Base-by-base conservation (phyloP, 2,329 filamentous ascomycete species). In the Phialophora verrucosa region DNA sequence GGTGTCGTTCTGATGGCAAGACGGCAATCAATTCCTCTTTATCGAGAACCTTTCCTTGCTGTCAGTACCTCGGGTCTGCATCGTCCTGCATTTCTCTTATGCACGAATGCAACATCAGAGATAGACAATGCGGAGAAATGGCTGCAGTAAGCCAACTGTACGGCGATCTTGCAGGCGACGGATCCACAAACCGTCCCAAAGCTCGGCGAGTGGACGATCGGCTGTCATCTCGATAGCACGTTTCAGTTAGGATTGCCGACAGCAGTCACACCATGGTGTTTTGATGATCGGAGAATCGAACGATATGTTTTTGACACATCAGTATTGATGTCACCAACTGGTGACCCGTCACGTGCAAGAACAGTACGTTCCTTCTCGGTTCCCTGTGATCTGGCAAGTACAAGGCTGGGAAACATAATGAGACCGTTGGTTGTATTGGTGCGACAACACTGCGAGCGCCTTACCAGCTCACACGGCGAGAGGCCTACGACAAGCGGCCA, bases 51-150 rank as follows among this genome's bases (percentile, higher is more conserved):
- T 17, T 20, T 32, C 42, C 47, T 31, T 32, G 25, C 7, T 20
- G 31, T 31, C 50, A 25, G 27, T 17, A 49, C 38, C 47, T 50
- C n/a, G 42, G 44, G 8, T 51, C 25, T 51, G 20, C 20, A 5
- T 29, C 49, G 49, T 51, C 20, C 47, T 59, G 42, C 57, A 59
- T 35, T 59, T 29, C 14, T 4, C 14, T 35, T 29, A 50, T 59
- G 57, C 25, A 59, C 31, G 57, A 59, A 59, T 59, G 25, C 57
- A 44, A 44, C 38, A 49, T 50, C 31, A 35, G 29, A 50, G 42
- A 25, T 3, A 31, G 42, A 59, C 3, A 29, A 42, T 35, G 42
- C 17, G 57, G 31, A 59, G 23, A 47, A 49, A 32, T 27, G 44
- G 29, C 55, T 23, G 55, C 14, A 17, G 25, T 25, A n/a, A 58